Base-by-base conservation (phyloP, 1,284 basidiomycete genomes). In the Fomes fomentarius region DNA sequence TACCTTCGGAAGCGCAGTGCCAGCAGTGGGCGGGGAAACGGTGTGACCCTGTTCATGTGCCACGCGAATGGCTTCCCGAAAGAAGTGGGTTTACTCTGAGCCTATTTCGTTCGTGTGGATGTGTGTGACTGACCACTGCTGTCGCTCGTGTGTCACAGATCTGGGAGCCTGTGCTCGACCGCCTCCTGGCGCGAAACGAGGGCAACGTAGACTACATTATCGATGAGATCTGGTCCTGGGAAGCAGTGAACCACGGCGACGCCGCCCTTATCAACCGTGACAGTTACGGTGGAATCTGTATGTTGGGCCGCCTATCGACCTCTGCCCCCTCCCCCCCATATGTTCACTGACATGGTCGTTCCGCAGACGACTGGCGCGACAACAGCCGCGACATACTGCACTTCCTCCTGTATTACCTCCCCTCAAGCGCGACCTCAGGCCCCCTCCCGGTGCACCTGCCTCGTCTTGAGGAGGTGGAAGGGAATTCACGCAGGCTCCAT, bases 161-260 rank as follows among this genome's bases (percentile, higher is more conserved):
- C n/a, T 73, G 71, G 70, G 71, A 73, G 46, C 69, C 70, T 7
- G 61, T 63, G 4, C 46, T 73, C 6, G 50, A 50, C 5, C 57
- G 62, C 9, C 60, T 73, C 8, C 9, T 68, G n/a, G 57, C 64
- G 5, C 55, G 64, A 5, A 51, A 63, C 17, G 50, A 44, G 5
- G 40, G 44, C 1, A 22, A 50, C 0, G 48, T 58, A 7, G 52
- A 52, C 14, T 63, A 66, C 33, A 40, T 48, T 25, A 58, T 87
- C 10, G 75, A 80, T 47, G 84, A 87, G 60, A 74, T 85, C 14
- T 85, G 82, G 82, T 62, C 75, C 1, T 71, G 84, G 56, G 84
- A 86, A 64, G 76, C 78, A 40, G 72, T 76, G 3, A 78, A 82
- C 55, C 83, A 85, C 51, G 83, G 81, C 2, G 83, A 83, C 38